Evolutionary conservation across 129 eudicot species (phyloP), one percentile per base, ranked within the genome.

Genomic region (Chrysanthemum lavandulifolium): DNA sequence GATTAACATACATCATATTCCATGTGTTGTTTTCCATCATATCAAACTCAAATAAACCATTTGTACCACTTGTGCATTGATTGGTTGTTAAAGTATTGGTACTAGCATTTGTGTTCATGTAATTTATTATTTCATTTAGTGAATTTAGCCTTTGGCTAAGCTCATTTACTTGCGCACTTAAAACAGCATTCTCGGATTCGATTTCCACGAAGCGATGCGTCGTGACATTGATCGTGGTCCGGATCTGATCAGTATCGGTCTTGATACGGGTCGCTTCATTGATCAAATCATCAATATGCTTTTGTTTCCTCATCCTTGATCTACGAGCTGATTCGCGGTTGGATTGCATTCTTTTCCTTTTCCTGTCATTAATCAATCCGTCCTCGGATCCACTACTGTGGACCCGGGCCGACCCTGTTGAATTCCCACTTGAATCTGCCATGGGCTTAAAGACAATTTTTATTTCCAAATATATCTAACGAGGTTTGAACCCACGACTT

Each of bases 281-380:
- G 78, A 51, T 74, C 2, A 93, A 76, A 71, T 89, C 95, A 43
- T 93, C 87, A 27, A 89, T 53, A 66, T 85, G 92, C 67, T 87
- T 81, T 76, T 93, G 98, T 63, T 85, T 93, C 33, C 90, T 79
- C 92, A 85, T 78, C 73, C 98, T 74, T 10, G 98, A 93, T 71
- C 98, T 66, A 40, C 90, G 81, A 0, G 98, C 98, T 29, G 98
- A 93, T 75, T 93, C 98, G 9, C 98, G 83, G 72, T 93, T 93
- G 15, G 96, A 93, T 82, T 75, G 72, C 98, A 89, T 93, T 65
- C 96, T 76, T 75, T 93, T 93, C 11, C 96, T 68, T 79, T 93
- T 93, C 82, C 90, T 79, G 45, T 87, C 86, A 51, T 90, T 92
- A 76, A 83, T 67, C 75, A 70, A 31, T 0, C 84, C 75, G 40